Evolutionary conservation across 192 early-diverging fungal genomes (phyloP).

Genomic region (Podila horticola): DNA sequence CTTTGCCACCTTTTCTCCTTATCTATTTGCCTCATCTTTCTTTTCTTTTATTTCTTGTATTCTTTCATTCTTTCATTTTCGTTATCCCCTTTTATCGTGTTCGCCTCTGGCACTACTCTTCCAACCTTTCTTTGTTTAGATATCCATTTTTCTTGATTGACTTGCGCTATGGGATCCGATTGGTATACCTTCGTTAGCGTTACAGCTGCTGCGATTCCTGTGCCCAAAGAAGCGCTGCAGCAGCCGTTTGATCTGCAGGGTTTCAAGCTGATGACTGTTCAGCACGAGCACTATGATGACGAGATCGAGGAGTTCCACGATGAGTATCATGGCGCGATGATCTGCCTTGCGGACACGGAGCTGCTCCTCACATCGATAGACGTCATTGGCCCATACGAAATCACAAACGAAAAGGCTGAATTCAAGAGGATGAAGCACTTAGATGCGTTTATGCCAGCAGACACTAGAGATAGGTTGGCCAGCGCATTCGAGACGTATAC

Average conservation of each 20-base stretch:
- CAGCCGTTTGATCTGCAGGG: constrained; percentile 12
- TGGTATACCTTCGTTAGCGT: constrained; percentile 2
- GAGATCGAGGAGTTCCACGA: neutral
- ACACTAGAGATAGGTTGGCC: constrained; percentile 7
- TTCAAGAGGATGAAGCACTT: constrained; percentile 9
- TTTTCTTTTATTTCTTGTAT: too few relatives aligned
- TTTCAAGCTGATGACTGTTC: constrained; percentile 12
- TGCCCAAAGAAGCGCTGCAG: constrained; percentile 12
- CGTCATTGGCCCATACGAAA: constrained; percentile 17
- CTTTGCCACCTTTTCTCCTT: too few relatives aligned
- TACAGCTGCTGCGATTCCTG: constrained; percentile 16
- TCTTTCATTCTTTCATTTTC: too few relatives aligned
- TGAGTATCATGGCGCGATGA: constrained; percentile 13
- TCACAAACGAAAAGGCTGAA: neutral
- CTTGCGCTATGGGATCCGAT: constrained; percentile 7
- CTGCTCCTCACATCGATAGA: neutral
- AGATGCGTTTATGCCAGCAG: constrained; percentile 14
- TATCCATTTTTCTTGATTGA: neutral
- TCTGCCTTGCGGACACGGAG: constrained; percentile 12
- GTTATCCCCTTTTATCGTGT: too few relatives aligned
- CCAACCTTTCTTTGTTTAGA: neutral
- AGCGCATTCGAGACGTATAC: constrained; percentile 12
- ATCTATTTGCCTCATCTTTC: too few relatives aligned
- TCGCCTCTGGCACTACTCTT: neutral
- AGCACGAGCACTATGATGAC: neutral